These are phyloP conservation scores for Flaveria bidentis DNA, from an alignment of 129 eudicot genomes.

Conservation along the genomic window DNA sequence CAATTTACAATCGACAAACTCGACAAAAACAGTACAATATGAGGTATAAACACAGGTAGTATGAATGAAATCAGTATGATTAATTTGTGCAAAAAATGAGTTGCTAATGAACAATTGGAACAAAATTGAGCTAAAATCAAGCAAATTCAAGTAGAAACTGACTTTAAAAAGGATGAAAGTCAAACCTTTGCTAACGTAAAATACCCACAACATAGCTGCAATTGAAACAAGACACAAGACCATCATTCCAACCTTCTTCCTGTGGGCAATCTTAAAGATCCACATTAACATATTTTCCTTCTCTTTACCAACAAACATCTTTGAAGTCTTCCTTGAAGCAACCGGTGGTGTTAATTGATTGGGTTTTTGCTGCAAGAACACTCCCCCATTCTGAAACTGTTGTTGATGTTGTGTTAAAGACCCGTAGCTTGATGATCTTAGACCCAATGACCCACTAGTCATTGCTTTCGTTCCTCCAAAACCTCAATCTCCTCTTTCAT, in stretches of 20 bases:
- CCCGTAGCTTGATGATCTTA: slow-evolving; percentile 71
- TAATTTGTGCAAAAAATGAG: too few relatives aligned
- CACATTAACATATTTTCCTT: slow-evolving; percentile 68
- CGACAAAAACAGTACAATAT: too few relatives aligned
- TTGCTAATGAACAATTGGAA: not conserved
- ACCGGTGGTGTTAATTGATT: slow-evolving; percentile 50
- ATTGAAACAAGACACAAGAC: slow-evolving; percentile 70
- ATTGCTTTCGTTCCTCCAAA: slow-evolving; percentile 56
- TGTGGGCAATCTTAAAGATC: slow-evolving; percentile 72
- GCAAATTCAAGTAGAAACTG: slow-evolving; percentile 3
- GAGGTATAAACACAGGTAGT: too few relatives aligned
- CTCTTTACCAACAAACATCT: slow-evolving; percentile 71
- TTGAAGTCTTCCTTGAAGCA: slow-evolving; percentile 51
- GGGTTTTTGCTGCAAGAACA: slow-evolving; percentile 32
- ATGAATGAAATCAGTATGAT: too few relatives aligned
- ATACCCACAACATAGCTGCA: slow-evolving; percentile 73
- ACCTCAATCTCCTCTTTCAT: slow-evolving; percentile 53
- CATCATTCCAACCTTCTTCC: slow-evolving; percentile 91
- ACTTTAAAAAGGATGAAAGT: slow-evolving; percentile 19
- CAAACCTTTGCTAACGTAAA: slow-evolving; percentile 92
- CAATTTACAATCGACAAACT: too few relatives aligned
- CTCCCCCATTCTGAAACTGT: slow-evolving; percentile 59
- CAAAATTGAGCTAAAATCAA: slow-evolving; percentile 10
- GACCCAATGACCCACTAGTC: slow-evolving; percentile 77
- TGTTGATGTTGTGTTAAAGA: slow-evolving; percentile 78